Evolutionary conservation across 1,284 basidiomycete genomes (phyloP), one percentile per base, ranked within the genome.

Genomic region (Rhodotorula mucilaginosa): DNA sequence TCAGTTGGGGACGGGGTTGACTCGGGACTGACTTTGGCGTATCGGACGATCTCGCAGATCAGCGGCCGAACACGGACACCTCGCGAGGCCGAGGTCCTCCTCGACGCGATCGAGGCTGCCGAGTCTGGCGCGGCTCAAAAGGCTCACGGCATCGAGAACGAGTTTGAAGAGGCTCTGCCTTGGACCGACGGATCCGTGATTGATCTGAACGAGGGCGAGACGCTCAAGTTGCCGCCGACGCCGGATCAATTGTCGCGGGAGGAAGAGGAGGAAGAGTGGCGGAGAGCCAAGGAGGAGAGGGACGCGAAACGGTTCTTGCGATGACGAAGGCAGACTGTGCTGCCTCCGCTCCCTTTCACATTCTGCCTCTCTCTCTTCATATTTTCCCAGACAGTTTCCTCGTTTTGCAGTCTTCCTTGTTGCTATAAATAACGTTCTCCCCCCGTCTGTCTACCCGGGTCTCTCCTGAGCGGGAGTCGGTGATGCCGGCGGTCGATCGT

Each of bases 121-220:
- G 84, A 84, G 68, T 78, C 81, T 0, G 85, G 85, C n/a, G 73
- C 76, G 19, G 84, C 85, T 0, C 85, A 86, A 71, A 79, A 80
- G 13, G 76, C 78, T 12, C 76, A 76, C 52, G 82, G 79, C 44
- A 65, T 57, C 57, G 77, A 78, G 31, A 71, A 70, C 62, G 73
- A 68, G 57, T 65, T 72, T 58, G 76, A 65, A 67, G 76, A 67
- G 61, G 34, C 49, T 18, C 56, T 57, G 46, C 76, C 60, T 66
- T 76, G 68, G 60, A 69, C 65, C 12, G 71, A 47, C 31, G 48
- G 61, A 26, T 67, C 75, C 16, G 59, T 64, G 31, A 64, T 73
- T 58, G 72, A 74, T 7, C 60, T 79, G 29, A 64, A 62, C 13
- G 80, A 81, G 13, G 82, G 81, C 47, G 83, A 84, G 76, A 81